Conservation (phyloP, 495 filamentous ascomycete species). For the Copromyces sp. region DNA sequence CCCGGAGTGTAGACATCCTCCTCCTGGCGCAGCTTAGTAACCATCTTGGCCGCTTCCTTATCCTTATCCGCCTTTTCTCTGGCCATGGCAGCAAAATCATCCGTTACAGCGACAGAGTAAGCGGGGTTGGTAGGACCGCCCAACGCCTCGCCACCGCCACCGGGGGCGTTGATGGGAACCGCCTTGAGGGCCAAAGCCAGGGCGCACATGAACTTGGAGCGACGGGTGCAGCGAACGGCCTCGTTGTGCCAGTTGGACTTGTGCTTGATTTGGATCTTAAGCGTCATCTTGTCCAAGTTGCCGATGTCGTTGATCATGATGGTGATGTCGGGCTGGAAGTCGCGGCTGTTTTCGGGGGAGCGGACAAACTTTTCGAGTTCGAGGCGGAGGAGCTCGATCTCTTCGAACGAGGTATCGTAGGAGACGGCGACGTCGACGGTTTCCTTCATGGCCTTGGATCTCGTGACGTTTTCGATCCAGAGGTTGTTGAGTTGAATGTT, state of each 20-base stretch:
- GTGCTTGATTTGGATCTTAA: conserved; percentile 76
- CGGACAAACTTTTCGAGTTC: conserved; percentile 79
- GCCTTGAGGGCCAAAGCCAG: conserved; percentile 76
- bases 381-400: conserved; percentile 67
- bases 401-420: conserved; percentile 79
- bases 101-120: conserved; percentile 63
- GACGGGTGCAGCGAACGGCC: conserved; percentile 64
- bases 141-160: conserved; percentile 55
- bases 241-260: conserved; percentile 98
- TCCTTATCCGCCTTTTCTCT: conserved; percentile 48
- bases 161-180: conserved; percentile 78
- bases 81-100: conserved; percentile 49
- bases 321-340: conserved; percentile 79
- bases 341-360: conserved; percentile 77
- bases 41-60: conserved; percentile 53
- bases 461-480: conserved; percentile 88
- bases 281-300: conserved; percentile 78
- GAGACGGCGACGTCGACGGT: conserved; percentile 64
- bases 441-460: conserved; percentile 87
- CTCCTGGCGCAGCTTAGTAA: conserved; percentile 20
- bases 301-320: conserved; percentile 70
- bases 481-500: conserved; percentile 83
- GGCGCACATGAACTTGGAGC: conserved; percentile 95
- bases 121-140: conserved; percentile 60
- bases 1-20: neutral